Evolutionary conservation across 805 yeast genomes (phyloP), one percentile per base, ranked within the genome.

Genomic region (Priceomyces haplophilus): DNA sequence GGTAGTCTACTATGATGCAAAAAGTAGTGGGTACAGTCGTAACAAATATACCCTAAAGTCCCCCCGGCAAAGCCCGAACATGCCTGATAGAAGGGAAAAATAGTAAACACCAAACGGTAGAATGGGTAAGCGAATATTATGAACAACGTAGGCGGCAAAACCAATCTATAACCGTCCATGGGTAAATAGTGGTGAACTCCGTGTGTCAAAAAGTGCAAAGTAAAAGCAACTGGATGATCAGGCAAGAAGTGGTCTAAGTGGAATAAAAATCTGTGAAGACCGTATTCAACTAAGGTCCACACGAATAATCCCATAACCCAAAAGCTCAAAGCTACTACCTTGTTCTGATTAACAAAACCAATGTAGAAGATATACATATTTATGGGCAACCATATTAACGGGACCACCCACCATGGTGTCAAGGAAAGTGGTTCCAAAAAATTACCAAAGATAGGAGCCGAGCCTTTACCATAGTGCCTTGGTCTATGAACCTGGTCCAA

Each of bases 121-220:
- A 93, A 78, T 36, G 99, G 99, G 31, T 74, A 78, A 38, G 88
- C 82, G 49, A 93, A 68, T 2, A 77, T 65, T 12, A 83, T 49
- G 50, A 91, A 83, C 58, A 93, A 69, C 0, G 97, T 75, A 38
- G 99, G 99, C 2, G 99, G 99, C 86, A 93, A 85, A 29, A 93
- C 99, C 56, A 93, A 78, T 61, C 99, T 81, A 62, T 80, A 73
- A 46, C 79, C 79, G 69, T 93, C 99, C 99, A 95, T 93, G 49
- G 99, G 99, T 53, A 93, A 75, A 64, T 87, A 93, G 65, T 93
- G 99, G 64, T 93, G 99, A 40, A 90, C 85, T 44, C 99, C 99
- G 56, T 93, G 99, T 51, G 91, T 72, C 45, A 89, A 64, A 73
- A 93, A 93, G 65, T 93, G 99, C 34, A 89, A 45, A 1, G 96